Conservation (phyloP, 1,139 yeast species). For the Meyerozyma athensensis region DNA sequence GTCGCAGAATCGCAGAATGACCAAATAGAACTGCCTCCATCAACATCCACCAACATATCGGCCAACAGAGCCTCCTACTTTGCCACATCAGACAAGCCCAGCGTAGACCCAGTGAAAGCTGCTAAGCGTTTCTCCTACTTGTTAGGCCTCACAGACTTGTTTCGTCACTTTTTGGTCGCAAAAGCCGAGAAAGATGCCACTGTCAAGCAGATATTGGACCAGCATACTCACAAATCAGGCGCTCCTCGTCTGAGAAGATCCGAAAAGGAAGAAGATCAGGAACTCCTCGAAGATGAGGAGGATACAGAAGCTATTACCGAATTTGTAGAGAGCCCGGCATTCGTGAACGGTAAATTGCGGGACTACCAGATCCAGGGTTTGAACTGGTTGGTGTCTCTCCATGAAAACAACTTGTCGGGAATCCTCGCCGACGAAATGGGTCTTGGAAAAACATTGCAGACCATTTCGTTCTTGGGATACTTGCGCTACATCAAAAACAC, state of each 20-base stretch:
- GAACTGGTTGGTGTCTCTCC: conserved; percentile 83
- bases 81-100: conserved; percentile 43
- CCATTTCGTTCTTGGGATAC: conserved; percentile 78
- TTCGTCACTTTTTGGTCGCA: conserved; percentile 62
- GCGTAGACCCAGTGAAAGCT: conserved; percentile 49
- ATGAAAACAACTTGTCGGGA: conserved; percentile 83
- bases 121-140: conserved; percentile 62
- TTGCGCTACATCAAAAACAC: conserved; percentile 55
- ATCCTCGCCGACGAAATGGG: conserved; percentile 99
- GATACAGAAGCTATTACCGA: conserved; percentile 43
- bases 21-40: neutral
- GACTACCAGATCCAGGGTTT: conserved; percentile 92
- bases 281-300: conserved; percentile 53
- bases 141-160: conserved; percentile 61
- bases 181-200: conserved; percentile 62
- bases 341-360: conserved; percentile 58
- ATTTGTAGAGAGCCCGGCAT: conserved; percentile 62
- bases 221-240: conserved; percentile 9
- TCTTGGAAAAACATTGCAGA: conserved; percentile 90
- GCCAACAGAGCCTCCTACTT: conserved; percentile 30
- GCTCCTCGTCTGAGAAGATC: conserved; percentile 36
- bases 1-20: neutral
- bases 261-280: conserved; percentile 70
- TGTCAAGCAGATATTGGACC: conserved; percentile 28
- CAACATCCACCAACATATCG: conserved; percentile 4